Evolutionary conservation across 305 asterid species (phyloP).

Genomic region (Fraxinus dipetala): DNA sequence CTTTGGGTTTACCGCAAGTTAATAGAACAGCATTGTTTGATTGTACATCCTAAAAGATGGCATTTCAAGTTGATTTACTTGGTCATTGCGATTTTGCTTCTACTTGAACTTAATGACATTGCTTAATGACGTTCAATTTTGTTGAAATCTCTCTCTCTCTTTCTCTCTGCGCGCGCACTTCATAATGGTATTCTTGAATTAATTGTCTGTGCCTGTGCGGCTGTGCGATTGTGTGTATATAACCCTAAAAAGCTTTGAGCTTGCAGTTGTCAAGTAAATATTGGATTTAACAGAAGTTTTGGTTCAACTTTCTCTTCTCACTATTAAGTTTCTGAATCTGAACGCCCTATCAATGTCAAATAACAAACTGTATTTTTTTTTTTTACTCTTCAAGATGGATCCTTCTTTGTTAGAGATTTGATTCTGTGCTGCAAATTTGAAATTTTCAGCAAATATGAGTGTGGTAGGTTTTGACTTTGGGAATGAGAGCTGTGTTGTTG

Average conservation of each 20-base stretch:
- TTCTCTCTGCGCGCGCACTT: neutral
- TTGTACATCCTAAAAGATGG: neutral
- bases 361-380: neutral
- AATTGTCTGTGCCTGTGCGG: neutral
- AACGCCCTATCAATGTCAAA: neutral
- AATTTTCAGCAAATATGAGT: constrained; percentile 55
- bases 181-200: neutral
- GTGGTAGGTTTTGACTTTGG: constrained; percentile 95
- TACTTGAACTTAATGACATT: neutral
- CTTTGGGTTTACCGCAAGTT: neutral
- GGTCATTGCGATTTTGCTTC: neutral
- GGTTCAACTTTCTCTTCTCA: neutral
- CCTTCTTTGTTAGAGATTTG: neutral
- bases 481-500: constrained; percentile 78
- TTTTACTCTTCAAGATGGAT: constrained; percentile 31
- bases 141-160: neutral
- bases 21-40: neutral
- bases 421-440: constrained; percentile 5
- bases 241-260: neutral
- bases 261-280: neutral
- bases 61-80: neutral
- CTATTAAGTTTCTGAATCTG: neutral
- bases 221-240: neutral
- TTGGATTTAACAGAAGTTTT: neutral
- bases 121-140: neutral